Percentiles rank a stretch among this genome's conserved stretches.
phyloP scores from a whole-genome alignment of 1,284 basidiomycete species.

The Hypsizygus ulmarius region DNA sequence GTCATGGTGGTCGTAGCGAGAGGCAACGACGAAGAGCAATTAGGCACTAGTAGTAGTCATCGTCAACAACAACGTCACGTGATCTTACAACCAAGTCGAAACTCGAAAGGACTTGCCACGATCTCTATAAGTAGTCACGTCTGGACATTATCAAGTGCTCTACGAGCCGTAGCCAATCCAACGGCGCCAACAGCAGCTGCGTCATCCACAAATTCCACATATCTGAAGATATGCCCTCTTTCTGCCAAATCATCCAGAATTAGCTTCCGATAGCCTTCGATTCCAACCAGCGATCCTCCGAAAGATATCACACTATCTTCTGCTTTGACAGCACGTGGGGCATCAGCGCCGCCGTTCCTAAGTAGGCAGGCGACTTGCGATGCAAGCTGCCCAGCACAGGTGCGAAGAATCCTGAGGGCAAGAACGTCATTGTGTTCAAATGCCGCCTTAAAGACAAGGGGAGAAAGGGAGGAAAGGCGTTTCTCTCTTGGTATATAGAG shows the following conservation, averaged over 20 bases:
- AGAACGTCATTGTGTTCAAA: constrained; percentile 64
- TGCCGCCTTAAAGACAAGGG: constrained; percentile 69
- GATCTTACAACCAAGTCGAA: too few relatives aligned
- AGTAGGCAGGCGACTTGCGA: constrained; percentile 60
- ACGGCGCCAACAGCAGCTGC: constrained; percentile 61
- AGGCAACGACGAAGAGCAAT: too few relatives aligned
- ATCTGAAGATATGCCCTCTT: constrained; percentile 58
- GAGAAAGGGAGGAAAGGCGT: constrained; percentile 67
- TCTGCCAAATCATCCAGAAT: constrained; percentile 55
- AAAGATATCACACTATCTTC: constrained; percentile 62
- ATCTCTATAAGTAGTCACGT: background rate
- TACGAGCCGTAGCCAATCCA: constrained; percentile 39
- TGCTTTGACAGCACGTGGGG: constrained; percentile 46
- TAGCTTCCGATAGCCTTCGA: constrained; percentile 57
- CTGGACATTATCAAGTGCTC: background rate
- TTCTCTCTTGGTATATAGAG: constrained; percentile 57
- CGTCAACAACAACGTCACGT: too few relatives aligned
- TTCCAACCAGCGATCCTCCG: constrained; percentile 68
- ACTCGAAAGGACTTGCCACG: too few relatives aligned
- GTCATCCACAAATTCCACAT: constrained; percentile 65
- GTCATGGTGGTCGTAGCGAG: too few relatives aligned
- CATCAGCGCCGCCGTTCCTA: constrained; percentile 32
- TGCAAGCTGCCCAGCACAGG: constrained; percentile 52
- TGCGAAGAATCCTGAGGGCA: constrained; percentile 54
- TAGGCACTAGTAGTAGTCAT: too few relatives aligned